Conservation (phyloP, 2,329 filamentous ascomycete genomes). For the Trichoderma koningiopsis region DNA sequence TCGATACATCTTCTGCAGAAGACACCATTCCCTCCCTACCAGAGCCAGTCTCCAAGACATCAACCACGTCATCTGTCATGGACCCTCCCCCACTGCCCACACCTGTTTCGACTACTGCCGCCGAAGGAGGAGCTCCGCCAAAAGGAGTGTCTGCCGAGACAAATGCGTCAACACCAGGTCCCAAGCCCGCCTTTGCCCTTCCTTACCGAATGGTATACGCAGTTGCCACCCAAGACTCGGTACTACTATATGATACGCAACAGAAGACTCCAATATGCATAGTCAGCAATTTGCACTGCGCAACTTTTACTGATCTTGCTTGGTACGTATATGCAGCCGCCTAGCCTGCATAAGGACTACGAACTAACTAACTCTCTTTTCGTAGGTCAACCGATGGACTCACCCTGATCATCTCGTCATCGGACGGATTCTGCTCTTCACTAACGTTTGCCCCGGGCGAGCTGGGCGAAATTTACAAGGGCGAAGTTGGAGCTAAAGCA, state of each 20-base stretch:
- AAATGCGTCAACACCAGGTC: conserved; percentile 55
- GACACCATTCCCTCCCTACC: conserved; percentile 82
- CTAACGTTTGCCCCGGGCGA: conserved; percentile 83
- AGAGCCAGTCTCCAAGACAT: conserved; percentile 72
- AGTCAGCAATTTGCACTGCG: conserved; percentile 95
- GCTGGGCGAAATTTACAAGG: conserved; percentile 78
- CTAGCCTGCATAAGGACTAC: neutral
- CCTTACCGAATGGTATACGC: conserved; percentile 96
- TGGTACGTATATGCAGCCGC: conserved; percentile 64
- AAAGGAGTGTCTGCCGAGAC: conserved; percentile 48
- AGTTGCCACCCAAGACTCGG: conserved; percentile 93
- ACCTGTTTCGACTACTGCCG: conserved; percentile 37
- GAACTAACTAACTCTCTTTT: conserved; percentile 30
- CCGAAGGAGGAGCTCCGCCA: conserved; percentile 53
- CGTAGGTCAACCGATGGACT: conserved; percentile 53
- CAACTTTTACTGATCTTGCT: conserved; percentile 93
- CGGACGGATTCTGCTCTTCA: conserved; percentile 94
- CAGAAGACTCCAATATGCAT: conserved; percentile 91
- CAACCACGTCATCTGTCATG: conserved; percentile 66
- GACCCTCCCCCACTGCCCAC: conserved; percentile 74
- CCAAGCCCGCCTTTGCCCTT: conserved; percentile 75
- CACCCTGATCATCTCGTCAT: conserved; percentile 87
- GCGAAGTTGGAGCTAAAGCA: conserved; percentile 60
- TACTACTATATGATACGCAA: conserved; percentile 94
- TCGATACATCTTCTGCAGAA: conserved; percentile 88